Evolutionary conservation across 2,329 filamentous ascomycete species (phyloP), one percentile per base, ranked within the genome.

Genomic region (Keithomyces neogunnii): DNA sequence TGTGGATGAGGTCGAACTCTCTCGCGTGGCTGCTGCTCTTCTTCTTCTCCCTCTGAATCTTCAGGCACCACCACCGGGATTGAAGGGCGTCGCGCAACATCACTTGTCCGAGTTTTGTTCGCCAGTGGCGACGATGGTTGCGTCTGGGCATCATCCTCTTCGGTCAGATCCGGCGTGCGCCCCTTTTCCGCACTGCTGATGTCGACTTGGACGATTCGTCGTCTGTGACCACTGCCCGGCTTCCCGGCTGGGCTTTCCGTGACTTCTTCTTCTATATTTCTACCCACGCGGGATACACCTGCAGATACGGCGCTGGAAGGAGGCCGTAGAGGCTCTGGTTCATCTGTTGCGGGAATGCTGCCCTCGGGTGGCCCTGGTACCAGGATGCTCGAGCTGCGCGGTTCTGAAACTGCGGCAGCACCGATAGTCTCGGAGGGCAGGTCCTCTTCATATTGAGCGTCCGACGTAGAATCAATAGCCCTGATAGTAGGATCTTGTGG

Each of bases 71-170:
- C 31, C 43, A 36, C 29, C 32, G 33, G 5, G 26, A n/a, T 44
- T 30, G 40, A 44, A 29, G 40, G 40, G 6, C 40, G 19, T 19
- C 19, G 26, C 5, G 40, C 9, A 5, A 59, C 63, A 33, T 60
- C 66, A 44, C 66, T 71, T 19, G 61, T 63, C 36, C 69, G 69
- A 30, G 63, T 65, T 59, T 73, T 77, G 33, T 68, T 63, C 30
- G 63, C 67, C 39, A 76, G 56, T 0, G 76, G 76, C 0, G 76
- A 78, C 10, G 66, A 68, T 10, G 56, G 66, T 60, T 56, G 53
- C 26, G 58, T 30, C 13, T 9, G 26, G 11, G 40, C 28, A 28
- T 44, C 40, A 11, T 44, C 26, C 5, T 44, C 40, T 4, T 44
- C 40, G 40, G 7, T 44, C 30, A 44, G 9, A 3, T 44, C 40